These are phyloP conservation scores for Malus hybrid DNA, from an alignment of 331 rosid genomes.

Conservation along the genomic window DNA sequence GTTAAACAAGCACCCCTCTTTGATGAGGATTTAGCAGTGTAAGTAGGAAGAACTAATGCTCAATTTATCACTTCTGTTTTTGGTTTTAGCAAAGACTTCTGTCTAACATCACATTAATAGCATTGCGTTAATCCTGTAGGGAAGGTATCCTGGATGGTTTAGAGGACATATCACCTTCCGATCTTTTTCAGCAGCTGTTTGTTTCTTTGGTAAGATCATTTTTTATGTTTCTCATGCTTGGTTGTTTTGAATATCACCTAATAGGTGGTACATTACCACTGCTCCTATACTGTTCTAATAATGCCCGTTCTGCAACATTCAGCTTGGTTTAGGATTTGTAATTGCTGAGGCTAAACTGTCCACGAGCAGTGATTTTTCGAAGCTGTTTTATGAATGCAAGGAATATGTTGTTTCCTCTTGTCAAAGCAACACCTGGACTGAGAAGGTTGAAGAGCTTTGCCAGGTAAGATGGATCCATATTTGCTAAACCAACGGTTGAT, in stretches of 20 bases:
- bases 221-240: not conserved
- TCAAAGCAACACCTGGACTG: constrained; percentile 48
- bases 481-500: not conserved
- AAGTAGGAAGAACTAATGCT: constrained; percentile 22
- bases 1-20: constrained; percentile 91
- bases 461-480: constrained; percentile 42
- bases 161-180: constrained; percentile 73
- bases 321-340: constrained; percentile 87
- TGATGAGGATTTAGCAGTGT: constrained; percentile 98
- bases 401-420: constrained; percentile 53
- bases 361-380: constrained; percentile 53
- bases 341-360: constrained; percentile 63
- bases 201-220: constrained; percentile 69
- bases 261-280: not conserved
- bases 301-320: constrained; percentile 26
- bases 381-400: constrained; percentile 85
- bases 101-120: constrained; percentile 18
- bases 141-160: constrained; percentile 77
- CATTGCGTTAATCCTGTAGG: constrained; percentile 38
- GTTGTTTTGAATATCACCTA: not conserved
- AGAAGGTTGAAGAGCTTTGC: constrained; percentile 75
- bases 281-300: constrained; percentile 26
- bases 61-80: not conserved
- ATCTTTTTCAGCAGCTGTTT: constrained; percentile 80
- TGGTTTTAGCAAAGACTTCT: not conserved